Percentiles rank a stretch among this genome's conserved stretches.
Conservation (phyloP, 768 basidiomycete species). For the Russula earlei region DNA sequence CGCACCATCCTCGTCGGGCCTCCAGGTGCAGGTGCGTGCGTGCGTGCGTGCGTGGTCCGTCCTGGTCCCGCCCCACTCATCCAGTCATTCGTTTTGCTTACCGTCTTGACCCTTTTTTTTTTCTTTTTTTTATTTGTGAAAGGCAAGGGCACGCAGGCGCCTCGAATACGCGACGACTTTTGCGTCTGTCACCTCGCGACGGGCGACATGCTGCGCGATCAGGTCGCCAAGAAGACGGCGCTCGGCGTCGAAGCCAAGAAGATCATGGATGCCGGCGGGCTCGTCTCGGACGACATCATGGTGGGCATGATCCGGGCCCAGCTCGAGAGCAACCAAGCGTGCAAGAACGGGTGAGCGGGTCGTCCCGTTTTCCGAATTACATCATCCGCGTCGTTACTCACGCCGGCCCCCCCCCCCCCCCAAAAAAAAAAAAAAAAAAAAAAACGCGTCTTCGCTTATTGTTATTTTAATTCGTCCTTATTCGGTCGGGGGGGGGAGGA, state of each 20-base stretch:
- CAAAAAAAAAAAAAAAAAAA: no score
- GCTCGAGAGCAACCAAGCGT: constrained; percentile 83
- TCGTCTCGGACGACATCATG: constrained; percentile 95
- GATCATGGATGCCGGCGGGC: constrained; percentile 93
- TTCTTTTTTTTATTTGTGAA: not conserved
- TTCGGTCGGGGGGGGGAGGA: not conserved
- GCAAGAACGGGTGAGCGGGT: constrained; percentile 84
- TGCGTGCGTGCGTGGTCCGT: not conserved
- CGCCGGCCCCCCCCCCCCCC: no score
- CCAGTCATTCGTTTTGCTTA: no score
- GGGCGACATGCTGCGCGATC: constrained; percentile 96
- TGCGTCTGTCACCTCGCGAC: constrained; percentile 98
- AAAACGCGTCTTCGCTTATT: not conserved
- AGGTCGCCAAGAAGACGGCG: constrained; percentile 77
- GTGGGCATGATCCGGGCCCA: constrained; percentile 96
- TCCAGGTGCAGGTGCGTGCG: constrained; percentile 84
- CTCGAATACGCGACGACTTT: constrained; percentile 83
- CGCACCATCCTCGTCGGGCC: constrained; percentile 92
- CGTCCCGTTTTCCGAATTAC: no score
- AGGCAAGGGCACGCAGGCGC: constrained; percentile 99
- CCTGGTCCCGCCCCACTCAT: no score
- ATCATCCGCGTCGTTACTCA: not conserved
- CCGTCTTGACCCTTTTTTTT: not conserved
- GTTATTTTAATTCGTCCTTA: not conserved
- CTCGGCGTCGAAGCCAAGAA: constrained; percentile 92